Percentiles rank a stretch among this genome's conserved stretches.
These are phyloP conservation scores for Ophiognomonia clavigignenti-juglandacearum DNA, from an alignment of 2,329 filamentous ascomycete species.

Conservation along the genomic window DNA sequence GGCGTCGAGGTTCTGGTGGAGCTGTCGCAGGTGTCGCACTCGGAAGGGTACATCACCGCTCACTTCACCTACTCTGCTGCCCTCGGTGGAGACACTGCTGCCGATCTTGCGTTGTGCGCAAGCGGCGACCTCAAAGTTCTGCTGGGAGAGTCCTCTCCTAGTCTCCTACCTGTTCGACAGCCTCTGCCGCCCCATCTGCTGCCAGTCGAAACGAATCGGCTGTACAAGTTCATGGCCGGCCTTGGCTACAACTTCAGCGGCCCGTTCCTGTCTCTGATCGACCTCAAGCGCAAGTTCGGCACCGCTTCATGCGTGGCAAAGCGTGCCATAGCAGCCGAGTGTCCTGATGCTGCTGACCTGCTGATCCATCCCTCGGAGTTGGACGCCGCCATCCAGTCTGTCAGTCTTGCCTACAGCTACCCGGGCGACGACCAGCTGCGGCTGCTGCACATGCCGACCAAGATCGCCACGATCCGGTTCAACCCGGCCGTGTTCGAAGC, in stretches of 20 bases:
- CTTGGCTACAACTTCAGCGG: constrained; percentile 13
- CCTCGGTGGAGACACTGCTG: neutral
- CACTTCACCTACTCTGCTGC: neutral
- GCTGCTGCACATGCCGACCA: constrained; percentile 2
- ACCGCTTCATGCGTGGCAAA: neutral
- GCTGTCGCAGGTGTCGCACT: neutral
- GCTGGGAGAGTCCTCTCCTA: neutral
- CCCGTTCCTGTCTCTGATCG: neutral
- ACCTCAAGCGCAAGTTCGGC: neutral
- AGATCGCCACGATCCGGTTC: neutral
- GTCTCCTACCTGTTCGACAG: neutral
- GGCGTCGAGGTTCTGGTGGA: constrained; percentile 11
- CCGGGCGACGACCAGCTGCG: constrained; percentile 4
- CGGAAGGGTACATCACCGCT: neutral
- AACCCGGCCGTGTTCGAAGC: neutral
- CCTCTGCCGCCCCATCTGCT: neutral
- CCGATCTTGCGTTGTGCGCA: neutral
- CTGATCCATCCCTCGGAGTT: constrained; percentile 3
- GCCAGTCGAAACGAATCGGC: neutral
- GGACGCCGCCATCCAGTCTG: constrained; percentile 1
- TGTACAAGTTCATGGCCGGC: constrained; percentile 8
- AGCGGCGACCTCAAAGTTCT: neutral
- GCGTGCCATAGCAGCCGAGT: neutral
- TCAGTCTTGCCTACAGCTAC: constrained; percentile 7
- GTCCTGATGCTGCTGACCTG: neutral